Evolutionary conservation across 2,329 filamentous ascomycete species (phyloP), one percentile per base, ranked within the genome.

Genomic region (Diatrype stigma): DNA sequence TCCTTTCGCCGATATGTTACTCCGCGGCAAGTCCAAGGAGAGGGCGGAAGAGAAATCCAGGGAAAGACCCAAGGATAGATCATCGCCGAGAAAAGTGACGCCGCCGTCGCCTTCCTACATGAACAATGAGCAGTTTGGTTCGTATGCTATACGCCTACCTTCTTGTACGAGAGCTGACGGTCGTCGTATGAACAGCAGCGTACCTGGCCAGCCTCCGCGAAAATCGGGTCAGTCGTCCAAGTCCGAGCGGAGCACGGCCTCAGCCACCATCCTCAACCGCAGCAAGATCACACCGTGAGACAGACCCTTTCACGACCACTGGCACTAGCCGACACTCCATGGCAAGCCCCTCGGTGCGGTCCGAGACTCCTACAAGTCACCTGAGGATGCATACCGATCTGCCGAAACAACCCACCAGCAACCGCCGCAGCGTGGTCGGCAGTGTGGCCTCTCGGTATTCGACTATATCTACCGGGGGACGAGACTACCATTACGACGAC

Each of bases 171-270:
- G 14, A 8, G 14, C 40, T 55, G 46, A 56, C 37, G 17, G 19
- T 32, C 10, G 22, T 34, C 32, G 38, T 42, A 35, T 34, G 40
- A 54, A 54, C 70, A 90, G 87, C 84, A 58, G 76, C 77, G 53
- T 92, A 90, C 67, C 79, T 91, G 34, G 77, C 85, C 59, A 82
- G 85, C 58, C 79, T 93, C 34, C 85, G 89, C 59, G 82, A 79
- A 59, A 87, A 81, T 68, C 83, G 85, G 47, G 75, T 83, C 50
- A 75, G 79, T 34, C 80, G 88, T 50, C 88, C 88, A 8, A 86
- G 88, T 50, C 88, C 88, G 8, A 86, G 82, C 51, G 87, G 88
- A 55, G 86, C 87, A 46, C 78, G 88, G 57, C 87, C 87, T 53
- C 79, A 78, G 49, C 79, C 80, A 21, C 63, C 70, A 34, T 49